Conservation (phyloP, 768 basidiomycete genomes). For the Leucocoprinus sp. region DNA sequence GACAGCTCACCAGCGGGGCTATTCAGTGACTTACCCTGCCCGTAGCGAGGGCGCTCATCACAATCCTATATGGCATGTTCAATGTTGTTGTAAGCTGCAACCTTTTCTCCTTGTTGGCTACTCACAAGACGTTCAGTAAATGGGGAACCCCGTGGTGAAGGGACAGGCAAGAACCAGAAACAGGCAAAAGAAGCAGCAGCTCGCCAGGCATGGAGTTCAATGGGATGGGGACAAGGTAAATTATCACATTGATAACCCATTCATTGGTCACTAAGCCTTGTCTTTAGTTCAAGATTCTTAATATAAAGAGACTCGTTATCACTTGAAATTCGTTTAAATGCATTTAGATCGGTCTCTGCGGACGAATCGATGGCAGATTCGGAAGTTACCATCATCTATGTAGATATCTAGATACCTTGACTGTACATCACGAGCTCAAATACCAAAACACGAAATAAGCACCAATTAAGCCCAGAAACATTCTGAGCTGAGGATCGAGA, state of each 20-base stretch:
- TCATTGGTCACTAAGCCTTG: background rate
- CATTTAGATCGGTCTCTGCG: conserved; percentile 10
- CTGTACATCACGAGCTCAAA: conserved; percentile 24
- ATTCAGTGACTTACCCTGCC: conserved; percentile 38
- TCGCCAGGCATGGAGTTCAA: conserved; percentile 39
- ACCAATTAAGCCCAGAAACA: conserved; percentile 52
- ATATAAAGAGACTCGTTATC: background rate
- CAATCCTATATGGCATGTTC: conserved; percentile 49
- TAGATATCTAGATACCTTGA: background rate
- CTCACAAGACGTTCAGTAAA: conserved; percentile 34
- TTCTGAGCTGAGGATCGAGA: conserved; percentile 60
- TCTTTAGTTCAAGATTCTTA: background rate
- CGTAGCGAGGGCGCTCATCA: conserved; percentile 43
- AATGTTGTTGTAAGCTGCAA: conserved; percentile 38
- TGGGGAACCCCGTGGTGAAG: conserved; percentile 38
- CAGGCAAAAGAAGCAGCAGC: conserved; percentile 65
- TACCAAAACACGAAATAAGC: conserved; percentile 59
- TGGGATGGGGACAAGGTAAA: conserved; percentile 42
- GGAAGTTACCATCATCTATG: background rate
- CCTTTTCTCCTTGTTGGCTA: background rate
- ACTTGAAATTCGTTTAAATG: background rate
- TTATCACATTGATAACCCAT: too few relatives aligned
- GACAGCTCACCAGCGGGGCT: conserved; percentile 39
- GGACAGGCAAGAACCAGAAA: conserved; percentile 52
- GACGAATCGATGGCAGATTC: background rate